Conservation (phyloP, 805 yeast genomes). For the Komagataella populi region DNA sequence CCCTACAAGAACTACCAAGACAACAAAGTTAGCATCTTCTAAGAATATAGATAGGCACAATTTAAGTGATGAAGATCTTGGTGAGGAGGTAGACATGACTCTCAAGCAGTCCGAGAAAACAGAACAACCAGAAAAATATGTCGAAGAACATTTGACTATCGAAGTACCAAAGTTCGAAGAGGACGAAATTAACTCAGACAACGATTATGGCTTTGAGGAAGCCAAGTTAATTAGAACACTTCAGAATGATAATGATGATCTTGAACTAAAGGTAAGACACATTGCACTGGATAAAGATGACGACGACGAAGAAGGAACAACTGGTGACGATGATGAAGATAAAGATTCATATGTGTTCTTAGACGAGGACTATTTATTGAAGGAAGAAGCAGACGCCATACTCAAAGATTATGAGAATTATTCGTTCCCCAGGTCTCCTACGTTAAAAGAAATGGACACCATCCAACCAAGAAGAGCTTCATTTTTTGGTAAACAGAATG, state of each 20-base stretch:
- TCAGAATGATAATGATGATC: constrained; percentile 23
- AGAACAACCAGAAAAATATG: constrained; percentile 20
- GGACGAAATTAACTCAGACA: constrained; percentile 34
- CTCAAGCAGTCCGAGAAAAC: constrained; percentile 4
- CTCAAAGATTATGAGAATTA: constrained; percentile 22
- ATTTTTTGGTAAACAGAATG: background rate
- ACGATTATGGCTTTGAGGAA: constrained; percentile 46
- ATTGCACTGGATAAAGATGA: constrained; percentile 19
- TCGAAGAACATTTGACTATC: constrained; percentile 14
- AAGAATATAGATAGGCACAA: constrained; percentile 6
- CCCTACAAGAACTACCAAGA: background rate
- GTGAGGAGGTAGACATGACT: constrained; percentile 31
- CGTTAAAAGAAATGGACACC: constrained; percentile 1
- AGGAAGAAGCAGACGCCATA: constrained; percentile 28
- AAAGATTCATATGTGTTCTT: background rate
- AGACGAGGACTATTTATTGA: constrained; percentile 20
- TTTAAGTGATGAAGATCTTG: constrained; percentile 43
- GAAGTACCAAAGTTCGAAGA: constrained; percentile 41
- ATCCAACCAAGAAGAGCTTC: background rate
- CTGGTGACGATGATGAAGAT: constrained; percentile 12
- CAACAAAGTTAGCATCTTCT: constrained; percentile 1
- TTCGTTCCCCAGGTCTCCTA: constrained; percentile 12
- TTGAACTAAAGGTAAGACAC: constrained; percentile 12
- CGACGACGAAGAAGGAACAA: constrained; percentile 14
- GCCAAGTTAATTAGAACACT: constrained; percentile 27